A percentile compares a stretch with the other conserved stretches of the same genome.
Evolutionary conservation across 2,329 filamentous ascomycete genomes (phyloP).

Genomic region (Microcyclospora pomicola): DNA sequence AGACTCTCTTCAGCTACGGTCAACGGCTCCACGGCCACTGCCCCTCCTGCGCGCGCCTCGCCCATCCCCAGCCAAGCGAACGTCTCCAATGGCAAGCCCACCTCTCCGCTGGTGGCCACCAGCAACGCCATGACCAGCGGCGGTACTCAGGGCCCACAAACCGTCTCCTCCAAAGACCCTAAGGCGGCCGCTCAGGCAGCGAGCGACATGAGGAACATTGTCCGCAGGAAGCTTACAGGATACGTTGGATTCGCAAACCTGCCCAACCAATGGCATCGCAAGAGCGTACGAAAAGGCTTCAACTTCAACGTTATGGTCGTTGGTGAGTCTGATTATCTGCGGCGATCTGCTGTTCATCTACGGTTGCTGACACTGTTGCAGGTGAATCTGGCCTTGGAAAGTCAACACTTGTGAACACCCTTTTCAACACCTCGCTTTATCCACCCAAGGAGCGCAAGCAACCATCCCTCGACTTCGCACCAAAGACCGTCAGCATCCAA

Average conservation of each 20-base stretch:
- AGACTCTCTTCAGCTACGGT: constrained; percentile 24
- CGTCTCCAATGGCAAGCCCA: constrained; percentile 36
- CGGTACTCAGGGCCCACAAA: constrained; percentile 37
- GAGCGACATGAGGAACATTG: constrained; percentile 70
- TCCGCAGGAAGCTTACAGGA: constrained; percentile 92
- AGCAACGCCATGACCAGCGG: constrained; percentile 43
- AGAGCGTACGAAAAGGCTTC: constrained; percentile 99
- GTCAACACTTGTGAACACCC: constrained; percentile 95
- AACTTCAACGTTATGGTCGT: constrained; percentile 99
- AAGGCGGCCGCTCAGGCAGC: constrained; percentile 40
- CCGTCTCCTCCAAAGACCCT: constrained; percentile 50
- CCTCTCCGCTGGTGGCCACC: constrained; percentile 43
- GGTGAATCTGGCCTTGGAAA: constrained; percentile 99
- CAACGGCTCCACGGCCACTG: constrained; percentile 28
- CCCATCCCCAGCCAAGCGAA: constrained; percentile 27
- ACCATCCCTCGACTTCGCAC: constrained; percentile 92
- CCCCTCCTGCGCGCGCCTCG: constrained; percentile 33
- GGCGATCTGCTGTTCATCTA: not conserved
- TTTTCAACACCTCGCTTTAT: constrained; percentile 99
- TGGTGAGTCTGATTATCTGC: constrained; percentile 51
- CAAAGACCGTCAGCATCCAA: constrained; percentile 55
- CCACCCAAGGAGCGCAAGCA: constrained; percentile 97
- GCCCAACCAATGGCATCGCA: constrained; percentile 99
- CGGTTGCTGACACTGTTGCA: constrained; percentile 26
- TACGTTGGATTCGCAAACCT: constrained; percentile 98